Percentiles rank a stretch among this genome's conserved stretches.
Conservation (phyloP, 371 early-diverging fungal species). For the Rhizomucor miehei region DNA sequence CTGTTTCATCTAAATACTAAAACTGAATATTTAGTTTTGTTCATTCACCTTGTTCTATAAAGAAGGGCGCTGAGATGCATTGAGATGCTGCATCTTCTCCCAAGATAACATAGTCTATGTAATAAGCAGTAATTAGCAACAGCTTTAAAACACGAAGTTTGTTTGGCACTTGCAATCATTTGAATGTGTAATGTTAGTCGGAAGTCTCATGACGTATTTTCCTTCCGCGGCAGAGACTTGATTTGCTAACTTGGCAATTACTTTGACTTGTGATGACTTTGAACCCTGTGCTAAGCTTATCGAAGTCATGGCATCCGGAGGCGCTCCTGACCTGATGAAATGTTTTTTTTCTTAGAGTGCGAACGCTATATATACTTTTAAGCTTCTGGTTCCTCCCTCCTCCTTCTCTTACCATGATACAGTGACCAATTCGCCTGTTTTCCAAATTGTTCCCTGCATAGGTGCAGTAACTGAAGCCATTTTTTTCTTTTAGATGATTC, state of each 20-base stretch:
- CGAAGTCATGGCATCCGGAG: background rate
- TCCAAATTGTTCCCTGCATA: slow-evolving; percentile 14
- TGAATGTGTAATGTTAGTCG: slow-evolving; percentile 4
- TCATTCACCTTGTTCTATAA: slow-evolving; percentile 4
- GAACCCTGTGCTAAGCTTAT: slow-evolving; percentile 4
- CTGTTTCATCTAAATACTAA: too few species aligned
- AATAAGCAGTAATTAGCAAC: background rate
- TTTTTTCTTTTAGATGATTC: too few species aligned
- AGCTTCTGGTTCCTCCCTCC: too few species aligned
- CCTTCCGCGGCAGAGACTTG: slow-evolving; percentile 3
- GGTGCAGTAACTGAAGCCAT: slow-evolving; percentile 6
- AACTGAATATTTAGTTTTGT: background rate
- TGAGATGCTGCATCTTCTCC: background rate
- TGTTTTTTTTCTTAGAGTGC: too few species aligned
- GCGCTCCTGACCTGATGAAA: background rate
- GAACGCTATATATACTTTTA: too few species aligned
- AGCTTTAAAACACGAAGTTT: background rate
- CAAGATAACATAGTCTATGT: slow-evolving; percentile 2
- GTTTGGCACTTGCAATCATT: slow-evolving; percentile 5
- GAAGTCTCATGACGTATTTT: slow-evolving; percentile 4
- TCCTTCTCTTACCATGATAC: slow-evolving; percentile 8
- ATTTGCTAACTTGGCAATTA: slow-evolving; percentile 6
- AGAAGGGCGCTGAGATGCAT: slow-evolving; percentile 4
- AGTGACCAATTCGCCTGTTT: slow-evolving; percentile 5
- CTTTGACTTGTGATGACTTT: background rate